Percentiles rank a stretch among this genome's conserved stretches.
Evolutionary conservation across 192 early-diverging fungal genomes (phyloP).

Genomic region (Thamnidium elegans): DNA sequence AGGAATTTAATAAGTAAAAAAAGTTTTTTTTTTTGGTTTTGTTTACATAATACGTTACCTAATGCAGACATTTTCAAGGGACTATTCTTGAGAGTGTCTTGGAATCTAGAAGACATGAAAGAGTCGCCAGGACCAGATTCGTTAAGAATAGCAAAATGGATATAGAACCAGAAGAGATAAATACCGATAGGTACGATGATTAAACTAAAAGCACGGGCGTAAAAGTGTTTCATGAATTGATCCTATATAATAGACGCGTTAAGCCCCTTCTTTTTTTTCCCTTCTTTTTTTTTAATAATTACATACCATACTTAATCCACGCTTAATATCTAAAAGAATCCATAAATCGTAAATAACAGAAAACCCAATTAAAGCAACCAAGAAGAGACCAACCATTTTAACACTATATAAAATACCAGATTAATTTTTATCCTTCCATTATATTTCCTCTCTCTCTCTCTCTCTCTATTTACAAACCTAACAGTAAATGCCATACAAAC

Average conservation of each 20-base stretch:
- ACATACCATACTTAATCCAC: slow-evolving; percentile 63
- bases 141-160: slow-evolving; percentile 86
- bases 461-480: background rate
- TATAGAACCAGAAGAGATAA: slow-evolving; percentile 90
- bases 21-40: background rate
- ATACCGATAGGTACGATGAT: slow-evolving; percentile 77
- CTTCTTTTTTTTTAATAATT: background rate
- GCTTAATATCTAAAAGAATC: slow-evolving; percentile 82
- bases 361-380: slow-evolving; percentile 78
- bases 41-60: slow-evolving; percentile 25
- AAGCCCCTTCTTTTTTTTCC: background rate
- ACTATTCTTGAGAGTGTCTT: slow-evolving; percentile 80
- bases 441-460: no score
- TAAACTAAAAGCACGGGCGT: slow-evolving; percentile 78
- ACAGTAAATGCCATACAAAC: slow-evolving; percentile 70
- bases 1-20: slow-evolving; percentile 56
- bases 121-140: slow-evolving; percentile 86
- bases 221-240: slow-evolving; percentile 79
- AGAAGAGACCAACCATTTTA: slow-evolving; percentile 95
- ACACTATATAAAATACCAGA: slow-evolving; percentile 50
- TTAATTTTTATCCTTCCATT: background rate
- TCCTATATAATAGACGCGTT: slow-evolving; percentile 27
- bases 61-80: slow-evolving; percentile 60
- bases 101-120: slow-evolving; percentile 89
- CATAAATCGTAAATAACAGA: slow-evolving; percentile 87